Evolutionary conservation across 208 protist species (phyloP), one percentile per base, ranked within the genome.

Genomic region (Trypanosoma cruzi): DNA sequence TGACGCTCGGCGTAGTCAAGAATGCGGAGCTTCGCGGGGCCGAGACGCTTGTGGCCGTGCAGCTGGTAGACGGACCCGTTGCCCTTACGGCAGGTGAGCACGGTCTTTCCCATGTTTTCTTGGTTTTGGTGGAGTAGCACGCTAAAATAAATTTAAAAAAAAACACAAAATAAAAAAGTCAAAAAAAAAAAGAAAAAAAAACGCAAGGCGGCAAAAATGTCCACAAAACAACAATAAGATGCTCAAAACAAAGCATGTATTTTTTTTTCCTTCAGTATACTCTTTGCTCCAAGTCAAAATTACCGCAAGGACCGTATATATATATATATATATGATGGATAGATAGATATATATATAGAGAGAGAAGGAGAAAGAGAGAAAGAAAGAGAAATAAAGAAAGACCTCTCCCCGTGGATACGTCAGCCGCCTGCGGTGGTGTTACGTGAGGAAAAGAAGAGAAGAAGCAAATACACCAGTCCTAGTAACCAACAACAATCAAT

Each of bases 1-100:
- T 99, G 82, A 54, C 98, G 85, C 94, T 99, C 99, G 53, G 93
- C 88, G 81, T 93, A 99, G 84, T 99, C 98, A 36, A 99, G 76
- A 61, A 90, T 77, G 75, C 99, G 96, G 75, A 99, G 92, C 79
- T 93, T 90, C 69, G 98, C 97, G 62, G 97, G 86, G 64, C 98
- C 99, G 64, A 97, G 85, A 67, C 98, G 91, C 91, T 99, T 92
- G 79, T 97, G 85, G 76, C 85, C 95, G 86, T 99, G 96, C 62
- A 98, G 78, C 76, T 86, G 81, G 80, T 90, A 96, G 72, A 97
- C 80, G 65, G 86, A 94, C 24, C 97, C 97, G 68, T 88, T 87
- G 84, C 97, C 98, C 81, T 97, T 98, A 92, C 97, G 93, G 89
- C 98, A 97, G 63, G 77, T 85, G 54, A 97, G 88, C 48, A 93